A percentile compares a stretch with the other conserved stretches of the same genome.
phyloP scores from a whole-genome alignment of 768 basidiomycete genomes.

The Kwoniella pini region DNA sequence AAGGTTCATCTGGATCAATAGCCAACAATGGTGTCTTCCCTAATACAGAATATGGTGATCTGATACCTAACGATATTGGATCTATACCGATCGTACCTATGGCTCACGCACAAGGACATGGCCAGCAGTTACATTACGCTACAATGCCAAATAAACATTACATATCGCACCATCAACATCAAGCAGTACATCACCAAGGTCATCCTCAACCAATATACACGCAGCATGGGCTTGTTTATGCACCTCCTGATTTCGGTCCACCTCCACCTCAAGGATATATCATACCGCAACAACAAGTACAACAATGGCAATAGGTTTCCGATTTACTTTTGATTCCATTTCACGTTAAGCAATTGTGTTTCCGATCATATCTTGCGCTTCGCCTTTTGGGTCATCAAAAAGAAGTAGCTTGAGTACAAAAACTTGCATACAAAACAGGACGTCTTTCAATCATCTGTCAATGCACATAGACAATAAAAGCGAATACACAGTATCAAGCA shows the following conservation, averaged over 20 bases:
- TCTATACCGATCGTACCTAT: neutral
- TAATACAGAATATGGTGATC: slow-evolving; percentile 34
- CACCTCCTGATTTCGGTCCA: slow-evolving; percentile 15
- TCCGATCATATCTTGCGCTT: no score
- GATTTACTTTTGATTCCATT: no score
- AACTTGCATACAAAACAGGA: no score
- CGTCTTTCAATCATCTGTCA: no score
- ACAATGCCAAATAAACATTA: slow-evolving; percentile 48
- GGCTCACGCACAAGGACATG: slow-evolving; percentile 5
- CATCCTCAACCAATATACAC: slow-evolving; percentile 5
- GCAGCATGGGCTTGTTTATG: neutral
- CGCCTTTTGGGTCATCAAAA: no score
- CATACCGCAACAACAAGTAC: slow-evolving; percentile 2
- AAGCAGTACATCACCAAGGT: neutral
- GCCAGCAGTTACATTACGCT: slow-evolving; percentile 28
- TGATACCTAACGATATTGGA: slow-evolving; percentile 13
- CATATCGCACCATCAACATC: neutral
- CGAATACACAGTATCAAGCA: no score
- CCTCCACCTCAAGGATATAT: slow-evolving; percentile 10
- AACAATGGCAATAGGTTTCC: slow-evolving; percentile 5
- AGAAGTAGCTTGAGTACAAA: no score
- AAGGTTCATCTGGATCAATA: neutral
- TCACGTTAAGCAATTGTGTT: no score
- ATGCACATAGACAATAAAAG: no score
- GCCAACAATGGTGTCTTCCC: slow-evolving; percentile 28